Conservation (phyloP, 2,329 filamentous ascomycete genomes). For the Tolypocladium pustulatum region DNA sequence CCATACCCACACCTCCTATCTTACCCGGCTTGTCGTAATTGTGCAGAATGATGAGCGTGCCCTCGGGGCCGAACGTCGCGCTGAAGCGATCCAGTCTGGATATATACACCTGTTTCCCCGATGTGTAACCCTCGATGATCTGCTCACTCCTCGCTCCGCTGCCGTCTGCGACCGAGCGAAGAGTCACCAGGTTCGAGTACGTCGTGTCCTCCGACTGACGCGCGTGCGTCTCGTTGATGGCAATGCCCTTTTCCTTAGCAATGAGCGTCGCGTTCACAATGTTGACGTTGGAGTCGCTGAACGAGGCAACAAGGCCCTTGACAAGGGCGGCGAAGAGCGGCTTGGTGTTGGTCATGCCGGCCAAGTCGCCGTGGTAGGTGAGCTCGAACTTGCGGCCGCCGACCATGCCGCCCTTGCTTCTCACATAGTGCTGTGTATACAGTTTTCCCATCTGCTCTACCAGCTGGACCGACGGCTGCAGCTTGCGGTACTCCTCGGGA, state of each 20-base stretch:
- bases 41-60: slow-evolving; percentile 65
- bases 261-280: slow-evolving; percentile 73
- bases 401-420: slow-evolving; percentile 29
- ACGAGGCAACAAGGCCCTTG: slow-evolving; percentile 62
- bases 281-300: slow-evolving; percentile 63
- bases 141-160: slow-evolving; percentile 21
- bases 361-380: slow-evolving; percentile 66
- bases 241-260: slow-evolving; percentile 66
- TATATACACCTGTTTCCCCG: slow-evolving; percentile 55
- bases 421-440: slow-evolving; percentile 65
- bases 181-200: slow-evolving; percentile 61
- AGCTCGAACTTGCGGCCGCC: slow-evolving; percentile 64
- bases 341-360: slow-evolving; percentile 61
- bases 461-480: slow-evolving; percentile 66
- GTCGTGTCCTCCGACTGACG: slow-evolving; percentile 50
- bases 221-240: slow-evolving; percentile 63
- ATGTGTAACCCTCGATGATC: slow-evolving; percentile 56
- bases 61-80: slow-evolving; percentile 62
- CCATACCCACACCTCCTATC: slow-evolving; percentile 67
- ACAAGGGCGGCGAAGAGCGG: slow-evolving; percentile 70
- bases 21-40: slow-evolving; percentile 77
- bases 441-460: slow-evolving; percentile 71
- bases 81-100: slow-evolving; percentile 63
- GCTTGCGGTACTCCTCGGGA: slow-evolving; percentile 67
- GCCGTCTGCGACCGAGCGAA: slow-evolving; percentile 40